These are phyloP conservation scores for Hanseniaspora meyeri DNA, from an alignment of 805 yeast species.

Conservation along the genomic window DNA sequence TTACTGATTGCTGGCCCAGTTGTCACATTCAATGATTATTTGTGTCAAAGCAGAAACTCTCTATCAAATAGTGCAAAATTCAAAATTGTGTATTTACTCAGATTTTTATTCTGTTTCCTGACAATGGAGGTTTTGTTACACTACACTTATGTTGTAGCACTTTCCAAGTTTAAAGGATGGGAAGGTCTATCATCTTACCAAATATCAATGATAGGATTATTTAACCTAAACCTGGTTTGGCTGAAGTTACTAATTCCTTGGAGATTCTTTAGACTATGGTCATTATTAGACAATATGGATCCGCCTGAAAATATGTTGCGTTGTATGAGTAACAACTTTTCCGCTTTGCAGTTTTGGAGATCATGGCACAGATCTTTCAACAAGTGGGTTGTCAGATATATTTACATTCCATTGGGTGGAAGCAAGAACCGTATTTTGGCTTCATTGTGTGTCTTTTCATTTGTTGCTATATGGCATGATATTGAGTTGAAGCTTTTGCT, in stretches of 20 bases:
- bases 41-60: constrained; percentile 54
- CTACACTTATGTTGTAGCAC: constrained; percentile 84
- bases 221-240: constrained; percentile 87
- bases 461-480: constrained; percentile 98
- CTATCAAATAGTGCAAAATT: constrained; percentile 48
- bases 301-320: constrained; percentile 97
- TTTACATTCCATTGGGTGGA: constrained; percentile 89
- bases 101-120: constrained; percentile 61
- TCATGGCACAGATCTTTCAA: constrained; percentile 96
- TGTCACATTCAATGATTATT: constrained; percentile 79
- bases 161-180: constrained; percentile 84
- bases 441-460: constrained; percentile 75
- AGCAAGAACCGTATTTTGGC: constrained; percentile 57
- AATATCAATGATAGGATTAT: constrained; percentile 84
- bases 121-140: constrained; percentile 86
- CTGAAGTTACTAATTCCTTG: constrained; percentile 85
- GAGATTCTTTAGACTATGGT: constrained; percentile 91
- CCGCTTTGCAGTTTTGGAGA: constrained; percentile 93
- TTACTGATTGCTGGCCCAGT: constrained; percentile 92
- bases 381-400: constrained; percentile 77
- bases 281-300: constrained; percentile 80
- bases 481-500: constrained; percentile 71
- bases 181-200: constrained; percentile 79
- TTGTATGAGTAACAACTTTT: constrained; percentile 86
- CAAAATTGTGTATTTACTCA: constrained; percentile 46